phyloP scores from a whole-genome alignment of 2,329 filamentous ascomycete species.

The Trichoderma brevicompactum region DNA sequence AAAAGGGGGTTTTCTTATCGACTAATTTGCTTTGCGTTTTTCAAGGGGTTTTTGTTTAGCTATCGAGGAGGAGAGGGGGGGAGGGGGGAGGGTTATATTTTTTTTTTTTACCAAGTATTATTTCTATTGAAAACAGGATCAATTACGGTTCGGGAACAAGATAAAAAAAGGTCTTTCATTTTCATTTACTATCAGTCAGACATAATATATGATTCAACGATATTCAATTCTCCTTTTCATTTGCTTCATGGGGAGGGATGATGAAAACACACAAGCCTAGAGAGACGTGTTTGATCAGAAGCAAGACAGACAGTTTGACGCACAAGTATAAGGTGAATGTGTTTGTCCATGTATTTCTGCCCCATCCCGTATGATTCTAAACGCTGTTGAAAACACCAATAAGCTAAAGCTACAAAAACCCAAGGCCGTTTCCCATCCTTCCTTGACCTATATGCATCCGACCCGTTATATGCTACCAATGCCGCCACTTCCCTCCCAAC shows the following conservation, averaged over 20 bases:
- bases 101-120: neutral
- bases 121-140: constrained; percentile 5
- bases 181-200: neutral
- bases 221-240: neutral
- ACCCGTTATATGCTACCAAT: neutral
- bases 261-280: too few species aligned
- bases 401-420: neutral
- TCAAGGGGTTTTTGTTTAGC: constrained; percentile 3
- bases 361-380: neutral
- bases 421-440: neutral
- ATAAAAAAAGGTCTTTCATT: constrained; percentile 4
- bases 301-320: too few species aligned
- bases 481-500: neutral
- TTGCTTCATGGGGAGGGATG: neutral
- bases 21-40: constrained; percentile 5
- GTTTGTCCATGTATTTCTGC: neutral
- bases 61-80: neutral
- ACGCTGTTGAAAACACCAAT: neutral
- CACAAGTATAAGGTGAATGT: neutral
- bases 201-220: constrained; percentile 11
- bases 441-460: neutral
- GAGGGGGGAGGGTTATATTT: neutral
- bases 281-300: too few species aligned
- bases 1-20: neutral
- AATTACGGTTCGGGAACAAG: constrained; percentile 13